Percentiles rank a stretch among this genome's conserved stretches.
phyloP scores from a whole-genome alignment of 768 basidiomycete genomes.

The Tephrocybe rancida region DNA sequence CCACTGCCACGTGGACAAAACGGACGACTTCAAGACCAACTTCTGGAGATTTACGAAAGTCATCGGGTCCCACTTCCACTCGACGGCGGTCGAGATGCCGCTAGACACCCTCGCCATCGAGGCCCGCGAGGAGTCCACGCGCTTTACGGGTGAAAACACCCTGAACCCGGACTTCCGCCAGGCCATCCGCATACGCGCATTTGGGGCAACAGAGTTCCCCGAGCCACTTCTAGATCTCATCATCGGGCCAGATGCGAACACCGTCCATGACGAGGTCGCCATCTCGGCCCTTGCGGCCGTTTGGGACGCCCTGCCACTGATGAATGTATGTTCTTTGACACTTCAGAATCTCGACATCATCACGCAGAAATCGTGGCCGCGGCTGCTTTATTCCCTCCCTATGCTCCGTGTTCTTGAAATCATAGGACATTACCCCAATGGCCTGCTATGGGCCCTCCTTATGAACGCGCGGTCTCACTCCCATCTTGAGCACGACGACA shows the following conservation, averaged over 20 bases:
- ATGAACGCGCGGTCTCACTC: conserved; percentile 34
- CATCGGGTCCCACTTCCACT: conserved; percentile 27
- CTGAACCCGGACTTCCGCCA: conserved; percentile 33
- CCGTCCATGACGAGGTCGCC: conserved; percentile 31
- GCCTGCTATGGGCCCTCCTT: conserved; percentile 41
- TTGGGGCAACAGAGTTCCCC: conserved; percentile 23
- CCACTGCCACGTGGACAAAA: conserved; percentile 25
- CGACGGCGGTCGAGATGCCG: conserved; percentile 16
- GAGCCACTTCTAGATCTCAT: conserved; percentile 33
- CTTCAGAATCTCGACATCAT: conserved; percentile 39
- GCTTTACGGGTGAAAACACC: conserved; percentile 21
- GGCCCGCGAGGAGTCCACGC: conserved; percentile 26
- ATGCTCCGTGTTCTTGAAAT: conserved; percentile 38
- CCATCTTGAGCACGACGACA: conserved; percentile 27
- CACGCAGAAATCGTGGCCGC: conserved; percentile 42
- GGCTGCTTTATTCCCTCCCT: conserved; percentile 28
- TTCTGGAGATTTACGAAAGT: conserved; percentile 28
- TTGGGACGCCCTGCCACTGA: conserved; percentile 35
- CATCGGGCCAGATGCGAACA: conserved; percentile 28
- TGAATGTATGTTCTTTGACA: conserved; percentile 32
- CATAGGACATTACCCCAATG: conserved; percentile 38
- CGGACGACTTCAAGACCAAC: conserved; percentile 28
- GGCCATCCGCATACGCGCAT: conserved; percentile 33
- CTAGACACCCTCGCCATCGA: conserved; percentile 33
- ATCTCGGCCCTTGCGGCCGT: conserved; percentile 30